These are phyloP conservation scores for Tuber microsphaerosporum DNA, from an alignment of 495 filamentous ascomycete species.

Conservation along the genomic window DNA sequence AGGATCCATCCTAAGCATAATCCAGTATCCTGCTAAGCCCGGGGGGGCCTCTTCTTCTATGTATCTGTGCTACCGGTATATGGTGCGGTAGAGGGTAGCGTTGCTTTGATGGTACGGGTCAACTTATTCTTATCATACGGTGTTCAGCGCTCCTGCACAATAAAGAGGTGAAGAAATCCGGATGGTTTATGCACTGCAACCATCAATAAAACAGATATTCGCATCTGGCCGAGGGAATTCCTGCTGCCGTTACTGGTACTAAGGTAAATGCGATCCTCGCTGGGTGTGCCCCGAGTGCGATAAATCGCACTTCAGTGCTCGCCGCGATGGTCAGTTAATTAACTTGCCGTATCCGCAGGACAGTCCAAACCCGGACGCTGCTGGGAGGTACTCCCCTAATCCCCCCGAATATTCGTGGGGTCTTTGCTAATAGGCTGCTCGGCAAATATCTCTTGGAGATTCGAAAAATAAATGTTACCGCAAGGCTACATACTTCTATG, in stretches of 20 bases:
- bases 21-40: not conserved
- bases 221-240: not conserved
- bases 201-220: not conserved
- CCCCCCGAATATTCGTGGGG: not conserved
- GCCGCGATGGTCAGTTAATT: not conserved
- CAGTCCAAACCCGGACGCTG: not conserved
- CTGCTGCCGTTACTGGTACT: not conserved
- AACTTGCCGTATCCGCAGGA: not conserved
- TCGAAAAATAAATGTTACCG: conserved; percentile 5
- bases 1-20: not conserved
- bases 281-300: not conserved
- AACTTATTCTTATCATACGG: not conserved
- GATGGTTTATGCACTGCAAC: not conserved
- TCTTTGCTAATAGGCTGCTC: not conserved
- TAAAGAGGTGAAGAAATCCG: not conserved
- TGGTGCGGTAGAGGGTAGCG: not conserved
- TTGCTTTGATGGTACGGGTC: not conserved
- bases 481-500: not conserved
- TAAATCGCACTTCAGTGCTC: not conserved
- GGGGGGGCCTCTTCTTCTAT: too few relatives aligned
- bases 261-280: not conserved
- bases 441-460: not conserved
- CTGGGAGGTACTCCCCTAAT: not conserved
- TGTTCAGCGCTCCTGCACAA: not conserved
- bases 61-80: not conserved